Percentiles rank a stretch among this genome's conserved stretches.
These are phyloP conservation scores for Pestalotiopsis sp. DNA, from an alignment of 2,329 filamentous ascomycete species.

Conservation along the genomic window DNA sequence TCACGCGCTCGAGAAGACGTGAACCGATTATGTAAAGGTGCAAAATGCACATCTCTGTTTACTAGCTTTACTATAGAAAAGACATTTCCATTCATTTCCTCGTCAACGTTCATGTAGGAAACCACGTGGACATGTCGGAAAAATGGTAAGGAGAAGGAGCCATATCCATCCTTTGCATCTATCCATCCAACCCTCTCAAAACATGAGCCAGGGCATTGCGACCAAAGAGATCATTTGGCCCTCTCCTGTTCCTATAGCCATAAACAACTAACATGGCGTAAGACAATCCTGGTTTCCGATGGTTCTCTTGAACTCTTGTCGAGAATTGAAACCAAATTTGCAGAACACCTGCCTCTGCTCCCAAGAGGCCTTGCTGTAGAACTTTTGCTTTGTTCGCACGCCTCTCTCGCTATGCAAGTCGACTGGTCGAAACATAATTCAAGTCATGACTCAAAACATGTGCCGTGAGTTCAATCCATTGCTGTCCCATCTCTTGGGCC, in stretches of 20 bases:
- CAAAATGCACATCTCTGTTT: conserved; percentile 8
- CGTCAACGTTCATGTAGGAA: conserved; percentile 1
- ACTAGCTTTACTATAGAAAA: conserved; percentile 11
- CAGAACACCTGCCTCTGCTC: neutral
- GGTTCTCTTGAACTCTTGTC: neutral
- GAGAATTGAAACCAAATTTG: neutral
- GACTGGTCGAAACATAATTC: neutral
- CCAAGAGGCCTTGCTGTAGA: neutral
- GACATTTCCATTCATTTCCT: conserved; percentile 9
- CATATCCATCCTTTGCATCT: conserved; percentile 11
- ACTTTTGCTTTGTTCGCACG: neutral
- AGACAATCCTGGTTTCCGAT: neutral
- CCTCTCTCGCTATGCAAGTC: conserved; percentile 7
- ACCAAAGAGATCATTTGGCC: neutral
- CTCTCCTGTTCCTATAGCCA: conserved; percentile 1
- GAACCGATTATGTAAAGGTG: neutral
- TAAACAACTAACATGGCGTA: neutral
- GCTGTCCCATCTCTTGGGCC: neutral
- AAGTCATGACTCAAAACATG: neutral
- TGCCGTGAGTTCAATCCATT: neutral
- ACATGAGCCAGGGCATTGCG: neutral
- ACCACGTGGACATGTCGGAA: neutral
- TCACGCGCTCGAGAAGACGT: no score
- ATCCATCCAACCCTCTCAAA: conserved; percentile 13
- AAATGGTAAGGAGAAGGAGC: neutral